Base-by-base conservation (phyloP, 441 rosid species). In the Euphorbia celastroides region DNA sequence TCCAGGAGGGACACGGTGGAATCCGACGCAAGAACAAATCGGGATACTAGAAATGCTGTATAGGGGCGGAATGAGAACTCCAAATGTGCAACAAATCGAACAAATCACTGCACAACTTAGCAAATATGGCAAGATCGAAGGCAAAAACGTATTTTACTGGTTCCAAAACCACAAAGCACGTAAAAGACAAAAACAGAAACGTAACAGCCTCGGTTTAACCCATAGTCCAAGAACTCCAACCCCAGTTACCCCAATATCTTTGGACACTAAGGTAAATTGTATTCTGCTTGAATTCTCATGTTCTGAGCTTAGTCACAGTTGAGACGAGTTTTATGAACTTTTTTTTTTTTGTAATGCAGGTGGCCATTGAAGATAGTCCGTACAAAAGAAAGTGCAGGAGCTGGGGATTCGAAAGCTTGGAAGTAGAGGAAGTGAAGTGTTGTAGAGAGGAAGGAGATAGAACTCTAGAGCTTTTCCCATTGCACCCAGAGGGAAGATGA, bases 121-220 rank as follows among this genome's bases (percentile, higher is more conserved):
- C 46, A 84, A 86, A 74, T 91, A 83, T 42, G 99, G 99, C 7
- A 93, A 93, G 87, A 93, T 93, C 52, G 97, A 93, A 83, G 99
- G 99, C 7, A 93, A 93, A 59, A 93, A 93, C 70, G 99, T 93
- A 20, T 93, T 93, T 67, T 93, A 93, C 74, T 93, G 99, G 99
- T 93, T 93, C 75, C 99, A 93, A 56, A 93, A 93, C 83, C 99
- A 93, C 85, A 93, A 93, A 84, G 99, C 99, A 5, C 96, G 99
- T 7, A 97, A 93, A 85, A 84, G 99, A 69, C 99, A 93, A 68
- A 93, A 93, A 77, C 92, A 85, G 72, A 88, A 88, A 68, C 88
- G 89, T 58, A 84, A 67, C 74, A 79, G 79, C 57, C 83, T 86
- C 48, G 83, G 84, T 27, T 71, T 83, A 38, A 67, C 57, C 62